Conservation (phyloP, 2,329 filamentous ascomycete species). For the Bipolaris cookei region DNA sequence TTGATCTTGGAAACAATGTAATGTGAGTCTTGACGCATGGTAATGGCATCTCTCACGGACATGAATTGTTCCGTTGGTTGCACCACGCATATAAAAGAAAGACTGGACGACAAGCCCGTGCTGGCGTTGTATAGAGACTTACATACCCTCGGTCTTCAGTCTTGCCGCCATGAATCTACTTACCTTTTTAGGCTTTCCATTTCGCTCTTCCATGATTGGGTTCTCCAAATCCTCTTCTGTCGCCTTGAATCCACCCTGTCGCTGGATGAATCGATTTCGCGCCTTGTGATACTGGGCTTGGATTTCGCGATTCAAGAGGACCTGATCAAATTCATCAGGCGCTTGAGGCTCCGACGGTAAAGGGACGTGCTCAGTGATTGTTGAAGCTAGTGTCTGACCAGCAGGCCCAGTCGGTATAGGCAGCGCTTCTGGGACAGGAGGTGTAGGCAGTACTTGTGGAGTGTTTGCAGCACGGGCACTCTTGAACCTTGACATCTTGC, state of each 20-base stretch:
- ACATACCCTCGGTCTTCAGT: conserved; percentile 52
- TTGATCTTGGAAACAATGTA: conserved; percentile 48
- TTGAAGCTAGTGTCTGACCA: conserved; percentile 64
- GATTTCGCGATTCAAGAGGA: conserved; percentile 76
- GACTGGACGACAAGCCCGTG: neutral
- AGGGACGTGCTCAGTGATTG: conserved; percentile 60
- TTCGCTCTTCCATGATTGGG: conserved; percentile 71
- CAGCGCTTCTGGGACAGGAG: conserved; percentile 32
- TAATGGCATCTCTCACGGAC: conserved; percentile 47
- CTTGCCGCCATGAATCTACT: conserved; percentile 78
- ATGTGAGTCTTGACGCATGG: conserved; percentile 48
- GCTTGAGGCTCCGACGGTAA: conserved; percentile 46
- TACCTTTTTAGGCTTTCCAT: conserved; percentile 64
- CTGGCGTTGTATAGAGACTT: conserved; percentile 10
- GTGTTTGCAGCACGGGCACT: conserved; percentile 33
- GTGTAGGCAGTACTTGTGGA: conserved; percentile 26
- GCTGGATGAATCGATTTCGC: conserved; percentile 81
- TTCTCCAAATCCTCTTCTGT: conserved; percentile 70
- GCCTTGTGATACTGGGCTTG: conserved; percentile 81
- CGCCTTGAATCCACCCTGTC: conserved; percentile 77
- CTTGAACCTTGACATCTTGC: conserved; percentile 53
- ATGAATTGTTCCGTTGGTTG: conserved; percentile 41
- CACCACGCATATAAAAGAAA: neutral
- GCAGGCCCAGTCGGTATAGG: conserved; percentile 50
- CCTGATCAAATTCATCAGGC: conserved; percentile 66